Conservation (phyloP, 768 basidiomycete species). For the Exidia glandulosa region DNA sequence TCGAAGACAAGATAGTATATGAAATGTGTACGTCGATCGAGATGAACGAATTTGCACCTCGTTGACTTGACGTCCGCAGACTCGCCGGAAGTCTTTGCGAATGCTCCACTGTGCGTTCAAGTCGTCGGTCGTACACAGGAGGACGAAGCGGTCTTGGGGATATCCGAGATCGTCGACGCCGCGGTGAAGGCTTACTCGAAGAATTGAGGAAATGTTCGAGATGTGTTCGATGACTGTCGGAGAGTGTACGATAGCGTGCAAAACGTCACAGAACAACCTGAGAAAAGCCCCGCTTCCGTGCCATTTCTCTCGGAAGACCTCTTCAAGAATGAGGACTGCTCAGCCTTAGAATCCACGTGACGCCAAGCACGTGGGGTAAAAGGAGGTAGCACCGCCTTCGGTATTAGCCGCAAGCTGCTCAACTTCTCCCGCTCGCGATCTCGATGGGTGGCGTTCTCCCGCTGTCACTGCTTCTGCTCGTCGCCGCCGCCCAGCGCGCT, state of each 20-base stretch:
- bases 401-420: too few relatives aligned
- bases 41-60: background rate
- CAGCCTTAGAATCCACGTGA: too few relatives aligned
- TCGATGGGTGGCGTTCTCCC: background rate
- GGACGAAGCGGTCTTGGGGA: slow-evolving; percentile 62
- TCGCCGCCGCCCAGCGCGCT: background rate
- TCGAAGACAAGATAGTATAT: slow-evolving; percentile 37
- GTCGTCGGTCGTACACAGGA: slow-evolving; percentile 59
- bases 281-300: too few relatives aligned
- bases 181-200: slow-evolving; percentile 33
- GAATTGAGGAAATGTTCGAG: too few relatives aligned
- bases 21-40: slow-evolving; percentile 38
- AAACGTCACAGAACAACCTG: too few relatives aligned
- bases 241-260: too few relatives aligned
- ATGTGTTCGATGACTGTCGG: too few relatives aligned
- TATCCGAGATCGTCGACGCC: slow-evolving; percentile 53
- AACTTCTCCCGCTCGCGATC: too few relatives aligned
- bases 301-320: too few relatives aligned
- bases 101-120: slow-evolving; percentile 56
- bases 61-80: slow-evolving; percentile 27
- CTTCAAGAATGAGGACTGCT: too few relatives aligned
- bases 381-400: too few relatives aligned
- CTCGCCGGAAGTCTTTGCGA: slow-evolving; percentile 40
- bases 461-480: background rate
- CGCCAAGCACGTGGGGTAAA: too few relatives aligned